These are phyloP conservation scores for Hibiscus trionum DNA, from an alignment of 345 rosid species.

Conservation along the genomic window DNA sequence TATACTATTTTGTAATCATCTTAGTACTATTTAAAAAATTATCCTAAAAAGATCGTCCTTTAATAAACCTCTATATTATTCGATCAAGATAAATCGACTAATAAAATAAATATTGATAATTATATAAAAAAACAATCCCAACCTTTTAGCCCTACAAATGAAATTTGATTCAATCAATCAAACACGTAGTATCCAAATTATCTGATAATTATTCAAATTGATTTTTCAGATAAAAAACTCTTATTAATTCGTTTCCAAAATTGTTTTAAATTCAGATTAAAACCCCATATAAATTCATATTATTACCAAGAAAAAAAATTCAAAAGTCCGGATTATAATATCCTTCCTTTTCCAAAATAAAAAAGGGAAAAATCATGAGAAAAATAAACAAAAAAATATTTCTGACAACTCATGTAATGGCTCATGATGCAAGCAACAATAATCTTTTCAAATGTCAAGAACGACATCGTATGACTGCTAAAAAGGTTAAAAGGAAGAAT, in stretches of 20 bases:
- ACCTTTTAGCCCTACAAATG: too few relatives aligned
- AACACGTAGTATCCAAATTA: background rate
- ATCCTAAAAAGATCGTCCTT: too few relatives aligned
- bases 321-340: too few relatives aligned
- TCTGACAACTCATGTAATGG: background rate
- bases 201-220: background rate
- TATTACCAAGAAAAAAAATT: too few relatives aligned
- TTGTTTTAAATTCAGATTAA: background rate
- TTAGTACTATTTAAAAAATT: too few relatives aligned
- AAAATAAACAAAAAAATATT: background rate
- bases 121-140: too few relatives aligned
- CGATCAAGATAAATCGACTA: too few relatives aligned
- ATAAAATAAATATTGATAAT: too few relatives aligned
- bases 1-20: too few relatives aligned
- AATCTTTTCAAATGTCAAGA: background rate
- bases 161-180: background rate
- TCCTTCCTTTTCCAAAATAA: background rate
- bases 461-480: background rate
- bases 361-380: background rate
- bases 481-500: background rate
- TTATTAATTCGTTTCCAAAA: background rate
- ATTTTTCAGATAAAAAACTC: background rate
- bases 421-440: background rate
- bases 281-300: too few relatives aligned
- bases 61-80: too few relatives aligned